Evolutionary conservation across 2,329 filamentous ascomycete genomes (phyloP), one percentile per base, ranked within the genome.

Genomic region (Aureobasidium sp.): DNA sequence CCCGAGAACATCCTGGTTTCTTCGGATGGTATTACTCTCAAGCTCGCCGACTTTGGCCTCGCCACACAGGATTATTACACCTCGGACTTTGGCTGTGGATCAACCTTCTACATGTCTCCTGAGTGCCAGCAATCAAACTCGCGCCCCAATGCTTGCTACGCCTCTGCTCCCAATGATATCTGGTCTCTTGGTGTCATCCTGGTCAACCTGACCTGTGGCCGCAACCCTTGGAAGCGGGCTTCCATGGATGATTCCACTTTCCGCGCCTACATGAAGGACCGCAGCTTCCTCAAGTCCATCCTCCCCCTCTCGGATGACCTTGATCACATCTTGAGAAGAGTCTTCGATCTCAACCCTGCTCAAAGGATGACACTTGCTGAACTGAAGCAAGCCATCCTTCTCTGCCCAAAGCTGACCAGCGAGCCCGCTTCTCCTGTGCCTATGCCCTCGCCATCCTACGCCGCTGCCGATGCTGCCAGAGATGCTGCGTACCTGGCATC

Each of bases 81-180:
- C 66, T 89, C 91, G 69, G 94, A 99, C 75, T 97, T 96, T 76
- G 94, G 94, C 71, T 99, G 94, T 75, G 94, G 94, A 66, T 97
- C 94, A 36, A 97, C 93, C 15, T 97, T 97, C 72, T 99, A 99
- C 79, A 99, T 97, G 94, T 96, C 91, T 72, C 94, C 94, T 97
- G 94, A 99, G 84, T 99, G 94, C 74, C 86, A 97, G 76, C 90
- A 91, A 70, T 83, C 87, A 62, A 81, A 82, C 77, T 87, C 79
- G 70, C 86, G 84, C 83, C 84, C 81, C 75, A 81, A 81, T 72
- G 81, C 88, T 34, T 93, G 84, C 75, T 99, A 99, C 76, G 87
- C 87, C 68, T 96, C 92, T 67, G 91, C 90, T 58, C 90, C 93
- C 63, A 99, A 97, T 78, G 94, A 99, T 76, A 87, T 97, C 69